These are phyloP conservation scores for Colletotrichum shisoi DNA, from an alignment of 2,329 filamentous ascomycete genomes.

Conservation along the genomic window DNA sequence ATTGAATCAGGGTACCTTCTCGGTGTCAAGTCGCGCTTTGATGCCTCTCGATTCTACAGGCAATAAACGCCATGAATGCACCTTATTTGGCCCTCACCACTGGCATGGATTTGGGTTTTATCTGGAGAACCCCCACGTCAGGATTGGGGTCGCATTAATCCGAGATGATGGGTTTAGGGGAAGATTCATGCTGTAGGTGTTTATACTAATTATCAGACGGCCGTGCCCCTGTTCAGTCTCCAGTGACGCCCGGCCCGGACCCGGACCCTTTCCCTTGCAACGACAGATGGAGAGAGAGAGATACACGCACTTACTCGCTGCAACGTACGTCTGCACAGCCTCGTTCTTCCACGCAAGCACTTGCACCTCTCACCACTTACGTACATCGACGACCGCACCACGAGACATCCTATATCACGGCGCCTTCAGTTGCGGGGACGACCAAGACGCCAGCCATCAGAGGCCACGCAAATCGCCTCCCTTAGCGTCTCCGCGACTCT, in stretches of 20 bases:
- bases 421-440: constrained; percentile 7
- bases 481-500: constrained; percentile 11
- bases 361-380: constrained; percentile 25
- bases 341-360: constrained; percentile 40
- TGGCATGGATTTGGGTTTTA: not conserved
- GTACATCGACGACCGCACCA: constrained; percentile 23
- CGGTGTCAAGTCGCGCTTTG: too few species aligned
- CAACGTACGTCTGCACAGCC: constrained; percentile 32
- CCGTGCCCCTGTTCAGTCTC: not conserved
- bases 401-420: constrained; percentile 17
- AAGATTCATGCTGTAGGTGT: constrained; percentile 23
- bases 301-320: not conserved
- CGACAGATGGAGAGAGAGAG: not conserved
- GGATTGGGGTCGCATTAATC: constrained; percentile 10
- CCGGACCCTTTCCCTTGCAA: not conserved
- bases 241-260: too few species aligned
- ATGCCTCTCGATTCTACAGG: too few species aligned
- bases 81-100: too few species aligned
- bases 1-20: not conserved
- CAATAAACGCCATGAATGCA: too few species aligned
- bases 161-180: constrained; percentile 17
- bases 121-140: constrained; percentile 1
- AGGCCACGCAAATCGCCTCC: constrained; percentile 29
- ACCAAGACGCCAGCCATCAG: constrained; percentile 21
- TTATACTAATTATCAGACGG: constrained; percentile 7